A percentile compares a stretch with the other conserved stretches of the same genome.
Conservation (phyloP, 768 basidiomycete species). For the Tulasnella calospora region DNA sequence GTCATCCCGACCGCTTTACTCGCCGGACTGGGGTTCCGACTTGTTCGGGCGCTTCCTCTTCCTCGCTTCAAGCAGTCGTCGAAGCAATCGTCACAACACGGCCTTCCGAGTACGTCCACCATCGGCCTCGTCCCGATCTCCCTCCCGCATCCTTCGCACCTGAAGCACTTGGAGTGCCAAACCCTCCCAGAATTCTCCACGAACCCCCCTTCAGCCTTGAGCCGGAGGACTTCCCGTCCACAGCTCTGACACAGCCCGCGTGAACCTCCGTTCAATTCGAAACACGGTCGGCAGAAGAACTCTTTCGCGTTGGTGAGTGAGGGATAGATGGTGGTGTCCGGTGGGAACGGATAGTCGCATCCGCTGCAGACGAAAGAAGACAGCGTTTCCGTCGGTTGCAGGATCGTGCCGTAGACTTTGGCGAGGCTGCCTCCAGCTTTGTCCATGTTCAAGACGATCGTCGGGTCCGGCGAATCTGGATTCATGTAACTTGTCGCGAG, state of each 20-base stretch:
- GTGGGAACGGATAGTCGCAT: conserved; percentile 62
- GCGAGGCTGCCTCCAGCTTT: conserved; percentile 51
- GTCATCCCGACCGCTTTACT: conserved; percentile 29
- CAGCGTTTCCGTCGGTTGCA: conserved; percentile 74
- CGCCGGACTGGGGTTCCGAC: conserved; percentile 23
- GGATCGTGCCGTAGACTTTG: conserved; percentile 79
- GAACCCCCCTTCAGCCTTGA: conserved; percentile 74
- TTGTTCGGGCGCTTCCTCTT: neutral
- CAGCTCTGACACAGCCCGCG: conserved; percentile 69
- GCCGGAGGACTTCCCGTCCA: conserved; percentile 61
- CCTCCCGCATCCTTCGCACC: conserved; percentile 65
- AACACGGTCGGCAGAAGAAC: conserved; percentile 74
- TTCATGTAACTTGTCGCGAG: conserved; percentile 31
- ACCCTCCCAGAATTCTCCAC: conserved; percentile 62
- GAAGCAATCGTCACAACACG: conserved; percentile 76
- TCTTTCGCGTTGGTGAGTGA: conserved; percentile 37
- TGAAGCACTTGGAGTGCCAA: conserved; percentile 82
- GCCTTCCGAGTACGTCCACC: conserved; percentile 77
- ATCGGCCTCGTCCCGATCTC: conserved; percentile 69
- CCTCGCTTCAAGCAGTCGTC: conserved; percentile 53
- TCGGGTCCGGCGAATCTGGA: conserved; percentile 48
- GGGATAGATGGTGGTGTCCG: conserved; percentile 83
- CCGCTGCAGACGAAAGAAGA: conserved; percentile 61
- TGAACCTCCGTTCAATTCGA: conserved; percentile 64
- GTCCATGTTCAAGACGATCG: conserved; percentile 55